Evolutionary conservation across 2,329 filamentous ascomycete genomes (phyloP), one percentile per base, ranked within the genome.

Genomic region (Aureobasidium lini): DNA sequence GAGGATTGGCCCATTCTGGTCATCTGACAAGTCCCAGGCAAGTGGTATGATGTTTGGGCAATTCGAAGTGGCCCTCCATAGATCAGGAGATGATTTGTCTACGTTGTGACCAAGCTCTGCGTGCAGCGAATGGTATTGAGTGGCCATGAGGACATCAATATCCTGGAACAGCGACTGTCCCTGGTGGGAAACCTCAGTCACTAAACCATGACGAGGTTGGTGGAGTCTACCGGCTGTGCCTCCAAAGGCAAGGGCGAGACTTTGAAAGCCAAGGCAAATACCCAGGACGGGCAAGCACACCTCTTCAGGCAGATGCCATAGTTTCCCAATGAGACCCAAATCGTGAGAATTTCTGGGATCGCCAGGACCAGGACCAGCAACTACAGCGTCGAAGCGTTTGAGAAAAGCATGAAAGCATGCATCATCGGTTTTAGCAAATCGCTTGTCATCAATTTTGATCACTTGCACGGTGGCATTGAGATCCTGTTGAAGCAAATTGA

Each of bases 281-380:
- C 92, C 94, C 36, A 99, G 77, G 0, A 95, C 86, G 0, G 94
- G 94, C 1, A 95, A 66, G 10, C 85, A 63, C 15, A 85, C 71
- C 4, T 79, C 74, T 2, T 81, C 78, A 2, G 77, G 73, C 15
- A 93, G 76, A 50, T 75, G 73, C 90, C 92, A 97, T 4, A 97
- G 78, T 62, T 84, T 76, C 58, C 78, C 80, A 76, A 96, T 94
- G 43, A 94, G 79, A 9, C 94, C 94, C 39, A 96, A 85, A 72
- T 97, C 93, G n/a, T 77, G 75, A 7, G 82, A 73, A 60, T 84
- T 81, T 47, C 81, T 80, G 0, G 93, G 90, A 67, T 89, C 85
- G 9, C 94, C 94, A 0, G 94, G 94, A 0, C 94, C 94, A 1
- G 94, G 94, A 0, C 94, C 93, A 64, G 90, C 89, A 52, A 97